Conservation (phyloP, 768 basidiomycete genomes). For the Leccinellum luteum region DNA sequence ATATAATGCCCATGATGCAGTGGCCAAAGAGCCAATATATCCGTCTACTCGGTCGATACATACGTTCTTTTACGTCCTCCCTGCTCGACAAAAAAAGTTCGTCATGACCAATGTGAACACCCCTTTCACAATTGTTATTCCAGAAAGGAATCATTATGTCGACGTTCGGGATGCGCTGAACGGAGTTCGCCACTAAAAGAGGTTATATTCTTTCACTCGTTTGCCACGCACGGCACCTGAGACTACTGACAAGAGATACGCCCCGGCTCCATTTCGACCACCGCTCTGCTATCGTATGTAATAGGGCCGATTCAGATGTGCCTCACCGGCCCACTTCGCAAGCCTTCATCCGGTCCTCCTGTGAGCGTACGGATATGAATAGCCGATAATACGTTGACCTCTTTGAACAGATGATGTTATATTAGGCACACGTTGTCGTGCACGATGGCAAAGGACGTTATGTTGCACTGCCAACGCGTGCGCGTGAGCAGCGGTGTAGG, state of each 20-base stretch:
- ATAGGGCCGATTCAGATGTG: background rate
- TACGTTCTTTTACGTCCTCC: constrained; percentile 8
- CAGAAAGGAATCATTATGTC: background rate
- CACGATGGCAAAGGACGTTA: background rate
- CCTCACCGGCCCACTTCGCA: background rate
- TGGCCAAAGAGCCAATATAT: constrained; percentile 7
- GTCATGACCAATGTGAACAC: constrained; percentile 6
- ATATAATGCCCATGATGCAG: constrained; percentile 9
- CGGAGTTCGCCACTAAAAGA: background rate
- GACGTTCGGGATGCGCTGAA: background rate
- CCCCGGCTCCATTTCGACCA: background rate
- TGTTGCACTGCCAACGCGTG: background rate
- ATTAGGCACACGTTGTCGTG: background rate
- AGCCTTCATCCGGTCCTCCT: background rate
- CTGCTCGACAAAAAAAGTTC: constrained; percentile 2
- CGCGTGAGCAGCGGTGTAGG: background rate
- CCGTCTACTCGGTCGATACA: constrained; percentile 7
- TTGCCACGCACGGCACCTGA: background rate
- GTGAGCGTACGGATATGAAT: background rate
- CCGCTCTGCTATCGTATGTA: background rate
- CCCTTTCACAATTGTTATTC: background rate
- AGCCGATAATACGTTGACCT: background rate
- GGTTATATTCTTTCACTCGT: constrained; percentile 3
- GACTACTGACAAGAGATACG: background rate
- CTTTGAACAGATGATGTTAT: background rate